phyloP scores from a whole-genome alignment of 129 eudicot genomes.

The Artemisia tridentata region DNA sequence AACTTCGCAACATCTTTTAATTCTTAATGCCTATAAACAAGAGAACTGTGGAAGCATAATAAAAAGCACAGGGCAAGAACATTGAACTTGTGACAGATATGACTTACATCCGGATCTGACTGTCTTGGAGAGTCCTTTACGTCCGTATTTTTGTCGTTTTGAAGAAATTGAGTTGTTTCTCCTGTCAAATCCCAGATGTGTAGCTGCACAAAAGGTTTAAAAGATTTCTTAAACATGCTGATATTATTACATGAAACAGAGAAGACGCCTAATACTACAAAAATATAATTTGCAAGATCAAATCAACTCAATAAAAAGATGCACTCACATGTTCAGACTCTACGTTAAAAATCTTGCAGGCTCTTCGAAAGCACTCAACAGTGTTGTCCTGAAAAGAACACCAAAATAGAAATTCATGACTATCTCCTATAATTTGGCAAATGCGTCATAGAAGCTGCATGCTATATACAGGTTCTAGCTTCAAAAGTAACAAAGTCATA shows the following conservation, averaged over 20 bases:
- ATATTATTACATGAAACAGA: not conserved
- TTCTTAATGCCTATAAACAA: slow-evolving; percentile 10
- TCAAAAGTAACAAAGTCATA: not conserved
- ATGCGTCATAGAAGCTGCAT: slow-evolving; percentile 9
- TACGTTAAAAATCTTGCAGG: slow-evolving; percentile 83
- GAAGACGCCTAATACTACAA: not conserved
- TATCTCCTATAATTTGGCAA: slow-evolving; percentile 5
- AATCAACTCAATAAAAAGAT: slow-evolving; percentile 4
- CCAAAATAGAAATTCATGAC: slow-evolving; percentile 3
- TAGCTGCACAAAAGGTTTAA: slow-evolving; percentile 50
- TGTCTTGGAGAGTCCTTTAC: slow-evolving; percentile 57
- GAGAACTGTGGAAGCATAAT: slow-evolving; percentile 1
- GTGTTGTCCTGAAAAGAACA: slow-evolving; percentile 69
- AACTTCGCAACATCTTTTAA: not conserved
- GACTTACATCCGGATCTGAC: slow-evolving; percentile 86
- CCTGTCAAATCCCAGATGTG: slow-evolving; percentile 96
- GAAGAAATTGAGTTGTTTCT: slow-evolving; percentile 54
- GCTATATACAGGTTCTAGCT: slow-evolving; percentile 9
- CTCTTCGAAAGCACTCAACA: slow-evolving; percentile 85
- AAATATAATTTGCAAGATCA: slow-evolving; percentile 1
- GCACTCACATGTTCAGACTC: slow-evolving; percentile 76
- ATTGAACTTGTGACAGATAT: slow-evolving; percentile 7
- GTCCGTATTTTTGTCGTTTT: slow-evolving; percentile 52
- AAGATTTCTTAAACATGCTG: slow-evolving; percentile 18
- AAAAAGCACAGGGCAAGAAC: not conserved